Evolutionary conservation across 768 basidiomycete species (phyloP), one percentile per base, ranked within the genome.

Genomic region (Suillus clintonianus): DNA sequence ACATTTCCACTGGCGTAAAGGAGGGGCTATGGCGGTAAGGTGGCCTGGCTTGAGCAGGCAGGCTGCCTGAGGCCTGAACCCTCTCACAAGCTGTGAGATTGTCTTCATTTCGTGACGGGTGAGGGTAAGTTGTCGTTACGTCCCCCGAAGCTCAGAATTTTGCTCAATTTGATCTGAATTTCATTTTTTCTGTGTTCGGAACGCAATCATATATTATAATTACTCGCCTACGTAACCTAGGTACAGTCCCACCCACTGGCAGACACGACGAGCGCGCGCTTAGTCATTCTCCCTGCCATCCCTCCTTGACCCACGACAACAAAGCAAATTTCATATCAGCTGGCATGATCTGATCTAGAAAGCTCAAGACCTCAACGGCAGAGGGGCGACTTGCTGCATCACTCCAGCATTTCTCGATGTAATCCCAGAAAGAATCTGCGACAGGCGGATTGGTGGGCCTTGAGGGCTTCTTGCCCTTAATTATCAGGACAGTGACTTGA

Each of bases 401-500:
- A 30, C 41, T 53, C 74, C 74, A 74, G 48, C 72, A 76, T 19
- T 34, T 2, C 59, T 69, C 9, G 1, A 76, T 32, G 19, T 74
- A 74, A 4, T 42, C 5, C 72, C 72, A 74, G 30, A 74, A 27
- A 41, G 14, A 59, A 1, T 74, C 64, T 1, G 72, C 65, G 24
- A 76, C 74, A 22, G 1, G 62, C 6, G n/a, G 27, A 19, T 74
- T 32, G 59, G 8, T 13, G 0, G 32, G 34, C 70, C 70, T 39
- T 63, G 63, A 27, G 27, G 67, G 74, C 13, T 14, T 39, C 2
- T 10, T 0, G 2, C 67, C 67, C 14, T 58, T 39, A 4, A 67
- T 59, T 22, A 74, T 51, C 70, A 67, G 66, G 10, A 74, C 62
- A 50, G 72, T 66, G 8, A 74, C 72, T 65, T 74, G 64, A 14